Conservation (phyloP, 1,139 yeast genomes). For the Tardiomyces digboiensis region DNA sequence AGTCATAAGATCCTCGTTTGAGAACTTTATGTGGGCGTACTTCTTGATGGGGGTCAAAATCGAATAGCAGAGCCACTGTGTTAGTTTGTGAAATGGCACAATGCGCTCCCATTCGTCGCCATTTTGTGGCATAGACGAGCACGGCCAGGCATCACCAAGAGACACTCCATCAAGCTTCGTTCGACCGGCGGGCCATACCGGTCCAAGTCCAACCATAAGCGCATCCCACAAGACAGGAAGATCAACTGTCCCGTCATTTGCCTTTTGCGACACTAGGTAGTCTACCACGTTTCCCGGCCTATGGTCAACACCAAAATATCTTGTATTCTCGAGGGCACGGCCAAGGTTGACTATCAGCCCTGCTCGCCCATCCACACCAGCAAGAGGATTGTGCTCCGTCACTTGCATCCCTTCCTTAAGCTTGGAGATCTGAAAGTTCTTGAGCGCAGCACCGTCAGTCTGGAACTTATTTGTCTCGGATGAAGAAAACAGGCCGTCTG, state of each 20-base stretch:
- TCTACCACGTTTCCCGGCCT: slow-evolving; percentile 49
- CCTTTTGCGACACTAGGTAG: slow-evolving; percentile 25
- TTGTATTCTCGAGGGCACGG: slow-evolving; percentile 30
- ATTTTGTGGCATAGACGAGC: slow-evolving; percentile 24
- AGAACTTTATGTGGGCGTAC: slow-evolving; percentile 33
- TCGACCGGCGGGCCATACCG: slow-evolving; percentile 54
- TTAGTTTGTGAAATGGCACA: slow-evolving; percentile 50
- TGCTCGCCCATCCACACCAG: slow-evolving; percentile 44
- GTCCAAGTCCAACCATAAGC: slow-evolving; percentile 40
- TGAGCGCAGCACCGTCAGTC: not conserved
- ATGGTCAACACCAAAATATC: slow-evolving; percentile 36
- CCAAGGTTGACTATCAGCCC: slow-evolving; percentile 38
- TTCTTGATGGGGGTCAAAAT: slow-evolving; percentile 40
- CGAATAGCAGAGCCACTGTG: slow-evolving; percentile 56
- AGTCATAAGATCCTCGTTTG: slow-evolving; percentile 38
- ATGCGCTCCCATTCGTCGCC: slow-evolving; percentile 27
- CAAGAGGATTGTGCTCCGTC: slow-evolving; percentile 33
- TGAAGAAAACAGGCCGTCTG: slow-evolving; percentile 36
- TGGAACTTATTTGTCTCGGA: slow-evolving; percentile 32
- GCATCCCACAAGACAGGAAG: slow-evolving; percentile 40
- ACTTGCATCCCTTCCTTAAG: slow-evolving; percentile 36
- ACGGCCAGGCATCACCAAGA: slow-evolving; percentile 52
- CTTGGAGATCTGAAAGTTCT: slow-evolving; percentile 1
- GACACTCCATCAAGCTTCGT: slow-evolving; percentile 37
- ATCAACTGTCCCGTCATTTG: slow-evolving; percentile 22